Percentiles rank a stretch among this genome's conserved stretches.
Evolutionary conservation across 2,329 filamentous ascomycete genomes (phyloP).

Genomic region (Ceratocystis eucalypticola): DNA sequence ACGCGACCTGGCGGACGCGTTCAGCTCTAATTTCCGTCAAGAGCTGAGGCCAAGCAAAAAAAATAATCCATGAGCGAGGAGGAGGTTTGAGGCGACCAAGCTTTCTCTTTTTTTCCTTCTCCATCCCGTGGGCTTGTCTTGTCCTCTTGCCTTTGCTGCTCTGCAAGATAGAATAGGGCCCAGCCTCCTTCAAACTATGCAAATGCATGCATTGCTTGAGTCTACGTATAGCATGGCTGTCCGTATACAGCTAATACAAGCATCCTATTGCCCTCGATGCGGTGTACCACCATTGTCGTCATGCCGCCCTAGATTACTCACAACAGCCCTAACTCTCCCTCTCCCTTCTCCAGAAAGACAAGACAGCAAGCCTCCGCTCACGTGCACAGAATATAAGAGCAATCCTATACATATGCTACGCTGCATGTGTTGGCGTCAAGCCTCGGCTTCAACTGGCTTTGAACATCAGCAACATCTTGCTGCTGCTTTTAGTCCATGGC

Average conservation of each 20-base stretch:
- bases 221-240: neutral
- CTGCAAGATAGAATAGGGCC: neutral
- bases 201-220: neutral
- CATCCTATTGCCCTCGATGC: neutral
- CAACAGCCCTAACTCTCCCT: neutral
- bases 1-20: neutral
- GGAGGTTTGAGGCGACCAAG: neutral
- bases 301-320: neutral
- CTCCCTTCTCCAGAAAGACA: too few relatives aligned
- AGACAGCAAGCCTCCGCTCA: neutral
- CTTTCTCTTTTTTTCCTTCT: neutral
- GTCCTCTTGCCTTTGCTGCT: neutral
- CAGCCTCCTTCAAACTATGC: neutral
- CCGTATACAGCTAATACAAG: neutral
- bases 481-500: too few relatives aligned
- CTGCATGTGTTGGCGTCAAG: neutral
- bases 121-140: neutral
- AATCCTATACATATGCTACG: neutral
- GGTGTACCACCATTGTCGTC: neutral
- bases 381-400: neutral
- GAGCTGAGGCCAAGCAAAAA: constrained; percentile 1
- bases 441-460: neutral
- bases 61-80: neutral
- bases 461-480: neutral
- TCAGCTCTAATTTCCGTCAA: constrained; percentile 5